These are phyloP conservation scores for Venustampulla echinocandica DNA, from an alignment of 495 filamentous ascomycete species.

Conservation along the genomic window DNA sequence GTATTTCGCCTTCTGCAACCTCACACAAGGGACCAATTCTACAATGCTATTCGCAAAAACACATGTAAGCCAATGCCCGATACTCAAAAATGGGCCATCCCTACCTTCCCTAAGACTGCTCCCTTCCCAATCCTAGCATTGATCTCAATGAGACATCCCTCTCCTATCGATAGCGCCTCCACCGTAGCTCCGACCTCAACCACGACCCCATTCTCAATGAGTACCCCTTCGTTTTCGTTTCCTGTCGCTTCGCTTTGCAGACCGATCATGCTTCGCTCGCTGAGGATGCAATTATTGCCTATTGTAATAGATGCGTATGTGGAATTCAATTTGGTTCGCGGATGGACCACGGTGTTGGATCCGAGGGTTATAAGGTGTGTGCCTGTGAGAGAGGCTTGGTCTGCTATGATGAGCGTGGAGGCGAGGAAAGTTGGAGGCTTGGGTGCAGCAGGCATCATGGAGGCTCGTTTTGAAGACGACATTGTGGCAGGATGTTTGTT, in stretches of 20 bases:
- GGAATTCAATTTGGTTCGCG: conserved; percentile 62
- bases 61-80: not conserved
- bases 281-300: conserved; percentile 64
- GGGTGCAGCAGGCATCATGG: conserved; percentile 38
- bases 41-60: conserved; percentile 30
- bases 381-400: conserved; percentile 65
- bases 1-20: conserved; percentile 42
- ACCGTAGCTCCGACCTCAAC: conserved; percentile 55
- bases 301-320: conserved; percentile 61
- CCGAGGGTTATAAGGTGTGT: conserved; percentile 63
- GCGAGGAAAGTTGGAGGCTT: conserved; percentile 65
- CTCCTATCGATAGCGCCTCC: conserved; percentile 53
- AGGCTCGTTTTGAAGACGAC: conserved; percentile 41
- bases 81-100: conserved; percentile 15
- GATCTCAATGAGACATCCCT: conserved; percentile 54
- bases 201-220: conserved; percentile 47
- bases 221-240: conserved; percentile 26
- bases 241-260: conserved; percentile 24
- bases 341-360: conserved; percentile 70
- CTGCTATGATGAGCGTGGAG: conserved; percentile 61
- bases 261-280: conserved; percentile 60
- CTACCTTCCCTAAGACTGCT: conserved; percentile 55
- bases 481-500: not conserved
- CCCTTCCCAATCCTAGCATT: conserved; percentile 52
- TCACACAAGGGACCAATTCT: conserved; percentile 47